Evolutionary conservation across 2,329 filamentous ascomycete species (phyloP), one percentile per base, ranked within the genome.

Genomic region (Cytospora mali): DNA sequence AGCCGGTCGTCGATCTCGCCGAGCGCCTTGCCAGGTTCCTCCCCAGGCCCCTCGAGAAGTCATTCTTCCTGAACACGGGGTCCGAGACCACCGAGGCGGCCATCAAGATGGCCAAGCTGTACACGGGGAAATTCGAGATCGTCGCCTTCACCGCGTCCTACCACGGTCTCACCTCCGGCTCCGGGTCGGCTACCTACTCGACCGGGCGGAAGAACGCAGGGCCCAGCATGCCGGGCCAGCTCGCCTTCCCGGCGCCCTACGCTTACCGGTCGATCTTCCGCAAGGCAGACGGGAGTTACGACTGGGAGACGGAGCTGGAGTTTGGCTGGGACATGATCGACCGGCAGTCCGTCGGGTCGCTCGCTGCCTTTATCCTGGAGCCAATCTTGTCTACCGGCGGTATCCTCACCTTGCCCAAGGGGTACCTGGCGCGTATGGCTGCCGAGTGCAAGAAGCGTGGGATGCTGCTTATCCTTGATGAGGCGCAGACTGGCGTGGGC

Each of bases 241-340:
- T 86, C 4, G 79, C 78, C 1, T 79, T 89, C 39, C 86, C 86
- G 0, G 79, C 83, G 0, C 86, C 86, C 0, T 83, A 88, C 66
- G 77, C 81, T 0, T 89, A 88, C 69, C 81, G 86, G 4, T 88
- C 86, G 0, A 77, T 81, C 0, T 90, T 90, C 71, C 79, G 83
- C 11, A 79, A 81, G 39, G 53, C 39, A 1, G 85, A 89, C 65
- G 85, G 85, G 0, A 79, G 79, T 0, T 85, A 90, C 66, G 86
- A 90, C 69, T 90, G 87, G 87, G 77, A 86, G 66, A 81, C 83
- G 0, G 87, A 90, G 70, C 74, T 90, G 16, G 80, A 86, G 13
- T 89, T 83, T 67, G 85, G 84, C 21, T 89, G 83, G 77, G 75
- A 76, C n/a, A 76, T 89, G 73, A 74, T 89, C 50, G 86, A 89